Conservation (phyloP, 441 rosid genomes). For the Corymbia citriodora region DNA sequence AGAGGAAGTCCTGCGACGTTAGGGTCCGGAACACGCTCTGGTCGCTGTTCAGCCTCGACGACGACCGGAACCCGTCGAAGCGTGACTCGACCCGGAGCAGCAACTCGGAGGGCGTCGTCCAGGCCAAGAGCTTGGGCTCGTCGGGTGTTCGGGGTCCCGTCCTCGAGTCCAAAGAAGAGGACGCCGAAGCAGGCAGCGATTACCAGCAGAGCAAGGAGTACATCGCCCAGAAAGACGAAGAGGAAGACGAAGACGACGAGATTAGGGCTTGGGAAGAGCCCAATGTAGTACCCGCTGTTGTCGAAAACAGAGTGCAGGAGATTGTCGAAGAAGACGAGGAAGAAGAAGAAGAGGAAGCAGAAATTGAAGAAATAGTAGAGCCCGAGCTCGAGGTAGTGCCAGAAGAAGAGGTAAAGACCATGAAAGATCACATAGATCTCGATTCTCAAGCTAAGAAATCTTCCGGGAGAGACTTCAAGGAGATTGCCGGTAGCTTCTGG, state of each 20-base stretch:
- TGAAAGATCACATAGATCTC: constrained; percentile 95
- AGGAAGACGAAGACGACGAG: constrained; percentile 18
- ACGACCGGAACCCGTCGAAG: constrained; percentile 40
- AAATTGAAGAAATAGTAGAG: constrained; percentile 26
- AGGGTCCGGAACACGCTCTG: constrained; percentile 78
- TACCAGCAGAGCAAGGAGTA: constrained; percentile 24
- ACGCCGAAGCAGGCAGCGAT: constrained; percentile 21
- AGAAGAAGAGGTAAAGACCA: constrained; percentile 66
- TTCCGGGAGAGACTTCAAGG: constrained; percentile 63
- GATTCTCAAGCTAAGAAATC: constrained; percentile 78
- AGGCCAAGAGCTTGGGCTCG: constrained; percentile 45
- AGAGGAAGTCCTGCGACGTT: constrained; percentile 95
- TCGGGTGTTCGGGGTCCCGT: constrained; percentile 45
- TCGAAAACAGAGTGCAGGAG: constrained; percentile 40
- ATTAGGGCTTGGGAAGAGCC: constrained; percentile 44
- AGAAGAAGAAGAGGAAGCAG: constrained; percentile 19
- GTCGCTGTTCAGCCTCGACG: constrained; percentile 69
- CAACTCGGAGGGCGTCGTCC: constrained; percentile 22
- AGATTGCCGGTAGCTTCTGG: constrained; percentile 88
- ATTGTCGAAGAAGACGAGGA: constrained; percentile 50
- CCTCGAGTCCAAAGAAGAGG: constrained; percentile 59
- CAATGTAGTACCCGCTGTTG: constrained; percentile 30
- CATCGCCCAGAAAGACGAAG: constrained; percentile 20
- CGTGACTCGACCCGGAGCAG: constrained; percentile 22
- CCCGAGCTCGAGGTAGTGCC: constrained; percentile 13